A percentile compares a stretch with the other conserved stretches of the same genome.
These are phyloP conservation scores for Pseudopithomyces chartarum DNA, from an alignment of 2,329 filamentous ascomycete genomes.

Conservation along the genomic window DNA sequence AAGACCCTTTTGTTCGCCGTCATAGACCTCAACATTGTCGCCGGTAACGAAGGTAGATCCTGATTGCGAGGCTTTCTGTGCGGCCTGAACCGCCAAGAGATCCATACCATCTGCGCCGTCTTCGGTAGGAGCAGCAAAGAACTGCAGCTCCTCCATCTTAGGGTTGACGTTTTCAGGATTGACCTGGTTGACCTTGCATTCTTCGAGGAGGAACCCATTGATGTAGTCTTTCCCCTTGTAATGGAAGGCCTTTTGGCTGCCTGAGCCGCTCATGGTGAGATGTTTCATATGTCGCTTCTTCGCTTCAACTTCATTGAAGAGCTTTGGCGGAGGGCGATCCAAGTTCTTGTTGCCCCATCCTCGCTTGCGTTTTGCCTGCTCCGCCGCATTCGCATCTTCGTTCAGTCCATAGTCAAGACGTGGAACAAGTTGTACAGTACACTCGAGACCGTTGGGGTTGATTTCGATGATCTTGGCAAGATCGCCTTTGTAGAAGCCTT, in stretches of 20 bases:
- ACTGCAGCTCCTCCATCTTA: constrained; percentile 92
- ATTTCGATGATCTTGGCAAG: constrained; percentile 91
- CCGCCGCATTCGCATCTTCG: constrained; percentile 69
- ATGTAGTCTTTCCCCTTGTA: constrained; percentile 91
- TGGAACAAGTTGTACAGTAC: constrained; percentile 84
- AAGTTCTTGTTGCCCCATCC: constrained; percentile 52
- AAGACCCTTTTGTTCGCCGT: constrained; percentile 92
- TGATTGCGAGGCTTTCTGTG: constrained; percentile 80
- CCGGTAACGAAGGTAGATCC: constrained; percentile 87
- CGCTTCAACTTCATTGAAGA: constrained; percentile 93
- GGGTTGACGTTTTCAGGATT: constrained; percentile 91
- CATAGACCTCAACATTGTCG: constrained; percentile 94
- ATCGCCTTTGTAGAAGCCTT: constrained; percentile 84
- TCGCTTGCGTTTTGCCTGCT: constrained; percentile 76
- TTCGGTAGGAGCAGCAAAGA: constrained; percentile 84
- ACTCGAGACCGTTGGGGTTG: constrained; percentile 88
- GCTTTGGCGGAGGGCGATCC: constrained; percentile 79
- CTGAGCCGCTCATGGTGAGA: constrained; percentile 57
- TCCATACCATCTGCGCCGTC: constrained; percentile 95
- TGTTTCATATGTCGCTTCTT: constrained; percentile 80
- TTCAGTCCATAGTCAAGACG: constrained; percentile 89
- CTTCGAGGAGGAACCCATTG: constrained; percentile 91
- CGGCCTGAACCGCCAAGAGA: constrained; percentile 86
- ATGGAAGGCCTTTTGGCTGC: constrained; percentile 72
- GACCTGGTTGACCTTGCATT: constrained; percentile 86